Evolutionary conservation across 495 filamentous ascomycete genomes (phyloP), one percentile per base, ranked within the genome.

Genomic region (Hypomontagnella monticulosa): DNA sequence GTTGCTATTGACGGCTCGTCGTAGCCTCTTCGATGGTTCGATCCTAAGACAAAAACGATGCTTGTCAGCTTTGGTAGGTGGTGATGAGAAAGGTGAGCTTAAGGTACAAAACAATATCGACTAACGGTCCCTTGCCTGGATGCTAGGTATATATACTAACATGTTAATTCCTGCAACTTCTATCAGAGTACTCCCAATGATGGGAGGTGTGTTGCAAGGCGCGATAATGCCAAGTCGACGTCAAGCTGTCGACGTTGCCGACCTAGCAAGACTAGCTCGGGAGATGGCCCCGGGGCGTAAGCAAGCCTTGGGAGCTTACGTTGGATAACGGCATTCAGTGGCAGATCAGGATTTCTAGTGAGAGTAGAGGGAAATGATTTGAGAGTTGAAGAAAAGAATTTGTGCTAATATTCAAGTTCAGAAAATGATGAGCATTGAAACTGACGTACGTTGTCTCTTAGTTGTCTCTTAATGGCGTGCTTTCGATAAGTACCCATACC

Each of bases 1-100:
- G 70, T 87, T 84, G 61, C 84, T 79, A 72, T 86, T 82, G 71
- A 96, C 93, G 19, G 91, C 91, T 51, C 88, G 85, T 59, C 88
- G 88, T 41, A 91, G 81, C 54, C 89, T 84, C 73, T 87, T 80
- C 48, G 86, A 80, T 46, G 84, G 79, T 44, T 88, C 87, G 78
- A 89, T 88, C 88, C 87, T 90, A 51, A 55, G 19, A 15, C 34
- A 6, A 16, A 6, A 16, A 15, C 19, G 9, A 40, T 32, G 36
- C 7, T 16, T 41, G 34, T 62, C 12, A 62, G 49, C 23, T 40
- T 40, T 40, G 14, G 41, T 36, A 36, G 42, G 40, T 30, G 16
- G 36, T 15, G 7, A 42, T 27, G 23, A 6, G 23, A 27, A 27
- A 27, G 23, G 23, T 27, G 6, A 6, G 6, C 23, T 27, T 27